A percentile compares a stretch with the other conserved stretches of the same genome.
Conservation (phyloP, 352 stramenopile species). For the Phytophthora crassamura region DNA sequence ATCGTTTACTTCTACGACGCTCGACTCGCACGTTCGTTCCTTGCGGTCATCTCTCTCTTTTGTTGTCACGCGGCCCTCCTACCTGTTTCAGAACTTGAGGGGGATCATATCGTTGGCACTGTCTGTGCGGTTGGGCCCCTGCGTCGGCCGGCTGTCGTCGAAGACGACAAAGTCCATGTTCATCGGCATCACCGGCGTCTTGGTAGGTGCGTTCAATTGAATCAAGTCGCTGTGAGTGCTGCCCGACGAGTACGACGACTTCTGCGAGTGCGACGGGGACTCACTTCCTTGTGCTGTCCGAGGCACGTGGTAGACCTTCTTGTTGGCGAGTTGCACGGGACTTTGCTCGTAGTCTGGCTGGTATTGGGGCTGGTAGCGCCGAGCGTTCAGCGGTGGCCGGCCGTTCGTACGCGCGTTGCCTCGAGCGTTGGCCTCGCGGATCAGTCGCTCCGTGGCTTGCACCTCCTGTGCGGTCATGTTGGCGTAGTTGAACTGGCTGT, state of each 20-base stretch:
- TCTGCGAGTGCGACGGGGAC: conserved; percentile 22
- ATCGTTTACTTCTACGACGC: conserved; percentile 6
- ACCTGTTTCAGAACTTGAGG: conserved; percentile 43
- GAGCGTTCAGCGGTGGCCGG: conserved; percentile 11
- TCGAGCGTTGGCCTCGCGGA: conserved; percentile 16
- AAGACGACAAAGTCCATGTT: conserved; percentile 61
- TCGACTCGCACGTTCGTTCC: background rate
- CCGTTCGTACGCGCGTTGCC: conserved; percentile 8
- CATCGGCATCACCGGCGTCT: background rate
- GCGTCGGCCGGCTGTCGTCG: conserved; percentile 26
- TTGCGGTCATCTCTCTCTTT: too few species aligned
- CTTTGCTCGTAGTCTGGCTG: conserved; percentile 22
- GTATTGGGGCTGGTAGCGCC: conserved; percentile 17
- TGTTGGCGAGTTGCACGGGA: conserved; percentile 11
- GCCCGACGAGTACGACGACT: conserved; percentile 30
- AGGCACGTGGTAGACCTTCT: conserved; percentile 27
- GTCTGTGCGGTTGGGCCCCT: conserved; percentile 19
- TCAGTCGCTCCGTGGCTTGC: conserved; percentile 17
- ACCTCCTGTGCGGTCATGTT: conserved; percentile 36
- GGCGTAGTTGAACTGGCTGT: conserved; percentile 38
- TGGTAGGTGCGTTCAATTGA: conserved; percentile 14
- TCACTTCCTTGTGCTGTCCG: conserved; percentile 4
- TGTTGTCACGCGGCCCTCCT: background rate
- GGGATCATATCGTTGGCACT: conserved; percentile 67
- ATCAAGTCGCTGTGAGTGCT: conserved; percentile 33